Conservation (phyloP, 2,329 filamentous ascomycete species). For the Aureobasidium uvarum region DNA sequence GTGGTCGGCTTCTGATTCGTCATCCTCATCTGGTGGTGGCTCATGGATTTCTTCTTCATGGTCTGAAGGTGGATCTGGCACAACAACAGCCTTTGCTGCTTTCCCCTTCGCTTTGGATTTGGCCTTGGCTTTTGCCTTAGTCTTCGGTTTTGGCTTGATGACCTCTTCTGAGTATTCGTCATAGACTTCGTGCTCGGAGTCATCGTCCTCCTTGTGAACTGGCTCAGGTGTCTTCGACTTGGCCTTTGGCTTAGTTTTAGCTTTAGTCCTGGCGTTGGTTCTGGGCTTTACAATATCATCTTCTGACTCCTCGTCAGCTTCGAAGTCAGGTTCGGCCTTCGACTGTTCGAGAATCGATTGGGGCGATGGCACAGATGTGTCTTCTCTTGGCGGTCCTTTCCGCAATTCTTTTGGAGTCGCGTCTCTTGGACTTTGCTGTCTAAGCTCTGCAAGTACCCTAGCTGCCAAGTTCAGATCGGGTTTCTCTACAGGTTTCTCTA, state of each 20-base stretch:
- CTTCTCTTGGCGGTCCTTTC: not conserved
- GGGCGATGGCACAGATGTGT: not conserved
- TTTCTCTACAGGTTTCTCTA: no score
- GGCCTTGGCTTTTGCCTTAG: not conserved
- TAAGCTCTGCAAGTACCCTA: not conserved
- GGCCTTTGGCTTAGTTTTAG: not conserved
- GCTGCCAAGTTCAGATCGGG: not conserved
- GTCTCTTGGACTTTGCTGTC: not conserved
- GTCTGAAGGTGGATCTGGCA: not conserved
- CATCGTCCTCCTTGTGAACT: not conserved
- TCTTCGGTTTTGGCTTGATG: not conserved
- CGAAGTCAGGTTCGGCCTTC: not conserved
- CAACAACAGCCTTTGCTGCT: not conserved
- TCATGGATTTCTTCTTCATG: not conserved
- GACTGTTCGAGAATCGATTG: not conserved
- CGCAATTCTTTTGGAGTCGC: not conserved
- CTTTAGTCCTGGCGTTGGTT: not conserved
- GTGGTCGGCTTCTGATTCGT: not conserved
- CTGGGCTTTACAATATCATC: constrained; percentile 5
- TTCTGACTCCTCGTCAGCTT: not conserved
- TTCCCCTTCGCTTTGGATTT: constrained; percentile 7
- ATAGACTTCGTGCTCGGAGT: not conserved
- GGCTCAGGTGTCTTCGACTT: constrained; percentile 8
- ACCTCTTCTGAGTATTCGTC: not conserved
- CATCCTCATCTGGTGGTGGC: not conserved